These are phyloP conservation scores for Aspergillus sclerotialis DNA, from an alignment of 2,329 filamentous ascomycete species.

Conservation along the genomic window DNA sequence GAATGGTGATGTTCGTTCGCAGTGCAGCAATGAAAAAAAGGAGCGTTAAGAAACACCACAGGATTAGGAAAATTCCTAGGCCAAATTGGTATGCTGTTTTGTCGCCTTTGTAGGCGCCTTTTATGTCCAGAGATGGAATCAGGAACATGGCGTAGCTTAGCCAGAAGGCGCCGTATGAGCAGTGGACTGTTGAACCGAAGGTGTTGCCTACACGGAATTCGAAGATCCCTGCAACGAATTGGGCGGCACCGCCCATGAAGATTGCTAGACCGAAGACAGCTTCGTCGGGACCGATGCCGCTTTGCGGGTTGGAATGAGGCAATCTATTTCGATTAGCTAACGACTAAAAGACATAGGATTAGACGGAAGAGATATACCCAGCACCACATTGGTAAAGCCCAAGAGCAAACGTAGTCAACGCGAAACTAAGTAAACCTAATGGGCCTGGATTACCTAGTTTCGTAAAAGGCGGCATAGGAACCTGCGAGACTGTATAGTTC, in stretches of 20 bases:
- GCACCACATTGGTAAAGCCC: constrained; percentile 42
- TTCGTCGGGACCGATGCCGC: constrained; percentile 14
- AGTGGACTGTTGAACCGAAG: constrained; percentile 56
- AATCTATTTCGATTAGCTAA: constrained; percentile 10
- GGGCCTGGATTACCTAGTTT: constrained; percentile 56
- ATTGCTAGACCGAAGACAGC: constrained; percentile 20
- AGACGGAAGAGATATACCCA: constrained; percentile 33
- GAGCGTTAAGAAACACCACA: constrained; percentile 55
- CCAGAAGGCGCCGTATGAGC: constrained; percentile 58
- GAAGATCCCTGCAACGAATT: constrained; percentile 26
- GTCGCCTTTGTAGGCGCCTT: constrained; percentile 36
- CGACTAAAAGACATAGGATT: background rate
- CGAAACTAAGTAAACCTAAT: constrained; percentile 56
- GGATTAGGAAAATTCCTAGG: constrained; percentile 52
- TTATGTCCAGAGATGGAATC: constrained; percentile 47
- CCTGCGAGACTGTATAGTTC: too few species aligned
- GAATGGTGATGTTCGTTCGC: constrained; percentile 53
- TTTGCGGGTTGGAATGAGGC: constrained; percentile 16
- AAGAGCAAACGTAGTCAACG: constrained; percentile 58
- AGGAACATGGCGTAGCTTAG: constrained; percentile 54
- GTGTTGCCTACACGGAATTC: constrained; percentile 52
- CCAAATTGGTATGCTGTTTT: constrained; percentile 41
- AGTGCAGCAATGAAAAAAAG: constrained; percentile 51
- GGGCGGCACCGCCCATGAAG: constrained; percentile 22
- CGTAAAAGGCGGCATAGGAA: constrained; percentile 9